Base-by-base conservation (phyloP, 768 basidiomycete species). In the Rhizopogon vesiculosus region DNA sequence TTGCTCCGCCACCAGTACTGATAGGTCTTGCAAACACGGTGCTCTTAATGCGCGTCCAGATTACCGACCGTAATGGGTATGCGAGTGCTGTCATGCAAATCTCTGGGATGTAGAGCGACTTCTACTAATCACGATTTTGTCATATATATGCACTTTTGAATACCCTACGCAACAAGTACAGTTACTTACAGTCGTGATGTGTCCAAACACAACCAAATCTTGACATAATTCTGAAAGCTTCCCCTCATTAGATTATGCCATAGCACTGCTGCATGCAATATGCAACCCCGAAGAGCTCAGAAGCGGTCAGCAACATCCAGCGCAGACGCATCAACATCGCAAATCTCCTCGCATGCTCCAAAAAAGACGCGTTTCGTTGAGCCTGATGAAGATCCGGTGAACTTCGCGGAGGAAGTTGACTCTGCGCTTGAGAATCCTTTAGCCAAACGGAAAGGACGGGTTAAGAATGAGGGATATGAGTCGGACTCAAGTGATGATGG, bases 401-500 rank as follows among this genome's bases (percentile, higher is more conserved):
- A 82, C 62, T 93, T 93, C 69, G 86, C 83, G 3, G 87, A 91
- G 61, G 79, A 92, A 61, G 87, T 92, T 42, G 88, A 91, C 58
- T 78, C 78, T 3, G 78, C 84, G 0, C 83, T 93, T 55, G 91
- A 92, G 69, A 75, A 77, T 61, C 81, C 86, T 4, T 78, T 80
- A 10, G 76, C 76, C 22, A 75, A 74, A 56, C 81, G 87, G 16
- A 87, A 83, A 66, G 86, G 90, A 19, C 82, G 84, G 45, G 83
- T 97, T 56, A 89, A 87, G 66, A 87, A 80, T 16, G 92, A 92
- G 52, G 86, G 95, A 15, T 98, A 97, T 68, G 93, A 95, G 12
- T 93, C 91, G 1, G 94, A 97, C 72, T 95, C 93, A 2, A 93
- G 85, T 55, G 92, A 96, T 66, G 94, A 97, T 59, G 93, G 91